Conservation (phyloP, 345 rosid genomes). For the Firmiana major region DNA sequence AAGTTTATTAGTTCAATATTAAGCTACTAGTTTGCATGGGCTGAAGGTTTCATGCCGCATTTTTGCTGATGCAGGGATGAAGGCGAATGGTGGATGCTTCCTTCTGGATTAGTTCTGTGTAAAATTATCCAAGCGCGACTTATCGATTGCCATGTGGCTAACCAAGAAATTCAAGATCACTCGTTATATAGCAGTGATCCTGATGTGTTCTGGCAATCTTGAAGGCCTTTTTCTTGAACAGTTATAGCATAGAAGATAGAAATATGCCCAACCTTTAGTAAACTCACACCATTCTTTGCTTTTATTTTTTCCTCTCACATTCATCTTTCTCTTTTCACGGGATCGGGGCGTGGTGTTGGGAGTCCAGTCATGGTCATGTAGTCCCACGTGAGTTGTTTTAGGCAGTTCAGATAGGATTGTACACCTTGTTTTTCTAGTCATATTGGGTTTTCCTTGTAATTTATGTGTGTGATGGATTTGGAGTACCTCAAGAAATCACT, state of each 20-base stretch:
- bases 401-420: not conserved
- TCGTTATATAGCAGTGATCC: slow-evolving; percentile 77
- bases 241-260: slow-evolving; percentile 3
- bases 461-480: not conserved
- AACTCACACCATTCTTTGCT: not conserved
- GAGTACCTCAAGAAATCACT: not conserved
- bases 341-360: not conserved
- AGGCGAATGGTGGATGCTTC: slow-evolving; percentile 97
- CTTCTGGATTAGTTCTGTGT: slow-evolving; percentile 64
- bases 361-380: not conserved
- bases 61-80: slow-evolving; percentile 63
- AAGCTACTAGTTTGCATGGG: too few species aligned
- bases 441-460: not conserved
- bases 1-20: not conserved
- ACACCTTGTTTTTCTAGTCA: not conserved
- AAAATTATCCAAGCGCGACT: slow-evolving; percentile 73
- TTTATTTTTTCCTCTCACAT: not conserved
- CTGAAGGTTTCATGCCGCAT: not conserved
- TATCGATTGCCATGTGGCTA: slow-evolving; percentile 77
- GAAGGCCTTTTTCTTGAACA: slow-evolving; percentile 10
- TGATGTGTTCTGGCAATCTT: slow-evolving; percentile 76
- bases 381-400: not conserved
- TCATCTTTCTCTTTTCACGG: too few species aligned
- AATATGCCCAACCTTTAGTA: not conserved
- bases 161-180: slow-evolving; percentile 87